Evolutionary conservation across 257 asterid genomes (phyloP), one percentile per base, ranked within the genome.

Genomic region (Henckelia pumila): DNA sequence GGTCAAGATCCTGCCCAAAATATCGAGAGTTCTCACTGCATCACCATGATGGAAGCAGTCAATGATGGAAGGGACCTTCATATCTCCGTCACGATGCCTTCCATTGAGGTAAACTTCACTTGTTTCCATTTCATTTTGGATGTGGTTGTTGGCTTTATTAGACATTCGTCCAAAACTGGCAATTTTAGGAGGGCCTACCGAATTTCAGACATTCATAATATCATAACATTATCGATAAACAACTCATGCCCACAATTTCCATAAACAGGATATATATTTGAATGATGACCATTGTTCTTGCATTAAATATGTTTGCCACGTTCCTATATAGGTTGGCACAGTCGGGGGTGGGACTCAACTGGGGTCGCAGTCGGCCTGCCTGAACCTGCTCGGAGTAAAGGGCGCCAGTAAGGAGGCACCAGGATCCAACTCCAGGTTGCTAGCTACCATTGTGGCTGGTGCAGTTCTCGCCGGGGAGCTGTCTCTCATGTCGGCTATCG

Each of bases 1-100:
- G 84, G 84, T 2, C 84, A 80, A 64, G 84, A 80, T 29, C 84
- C 84, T 4, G 84, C 83, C 16, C 83, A 79, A 47, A 79, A 79
- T 57, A 71, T 79, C 7, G 83, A 79, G 73, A 79, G 83, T 65
- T 76, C 81, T 0, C 77, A 80, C 73, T 80, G 84, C 68, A 73
- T 80, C 71, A 80, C 84, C 60, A 76, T 80, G 84, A 67, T 80
- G 77, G 84, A 80, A 25, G 81, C 79, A 32, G 61, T 80, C 35
- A 80, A 80, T 47, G 73, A 32, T 25, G 84, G 84, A 23, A 76
- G 71, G 72, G 84, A 80, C 70, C 84, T 80, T 62, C 84, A 76
- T 55, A 28, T 80, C 55, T 80, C 84, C 7, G 84, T 80, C 29
- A 76, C 81, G 22, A 80, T 80, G 84, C 84, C 84, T 17, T 80